phyloP scores from a whole-genome alignment of 1,139 yeast species.

The Sugiyamaella pinicola region DNA sequence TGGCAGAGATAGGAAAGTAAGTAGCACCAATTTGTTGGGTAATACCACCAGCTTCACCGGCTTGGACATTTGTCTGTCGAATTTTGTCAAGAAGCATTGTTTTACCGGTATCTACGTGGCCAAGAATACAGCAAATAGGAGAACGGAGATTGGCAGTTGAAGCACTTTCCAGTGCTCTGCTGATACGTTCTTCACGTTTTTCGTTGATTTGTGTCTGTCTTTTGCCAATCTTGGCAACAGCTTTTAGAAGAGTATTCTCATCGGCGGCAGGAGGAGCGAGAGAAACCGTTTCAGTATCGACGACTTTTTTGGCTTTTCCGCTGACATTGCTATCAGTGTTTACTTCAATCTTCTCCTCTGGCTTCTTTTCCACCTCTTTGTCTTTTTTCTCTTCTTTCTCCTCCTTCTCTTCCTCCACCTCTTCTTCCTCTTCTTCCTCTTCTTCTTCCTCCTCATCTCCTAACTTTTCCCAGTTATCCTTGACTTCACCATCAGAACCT shows the following conservation, averaged over 20 bases:
- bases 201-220: conserved; percentile 39
- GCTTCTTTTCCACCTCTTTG: conserved; percentile 23
- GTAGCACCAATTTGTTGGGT: conserved; percentile 99
- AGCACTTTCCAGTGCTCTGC: conserved; percentile 45
- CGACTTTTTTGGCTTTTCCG: conserved; percentile 32
- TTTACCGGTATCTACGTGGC: conserved; percentile 99
- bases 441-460: conserved; percentile 36
- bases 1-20: conserved; percentile 95
- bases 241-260: conserved; percentile 36
- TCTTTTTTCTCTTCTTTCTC: conserved; percentile 28
- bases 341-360: conserved; percentile 26
- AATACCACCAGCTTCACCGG: conserved; percentile 99
- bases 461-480: conserved; percentile 39
- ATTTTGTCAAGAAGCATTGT: conserved; percentile 93
- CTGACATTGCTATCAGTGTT: conserved; percentile 30
- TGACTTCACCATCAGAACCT: conserved; percentile 44
- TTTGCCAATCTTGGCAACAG: conserved; percentile 34
- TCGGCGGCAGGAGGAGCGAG: conserved; percentile 32
- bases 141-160: conserved; percentile 69
- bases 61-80: conserved; percentile 98
- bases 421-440: conserved; percentile 32
- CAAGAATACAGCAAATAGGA: conserved; percentile 97
- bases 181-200: conserved; percentile 45
- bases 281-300: conserved; percentile 26
- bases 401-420: conserved; percentile 36